These are phyloP conservation scores for Blastobotrys petasosporus DNA, from an alignment of 1,139 yeast genomes.

Conservation along the genomic window DNA sequence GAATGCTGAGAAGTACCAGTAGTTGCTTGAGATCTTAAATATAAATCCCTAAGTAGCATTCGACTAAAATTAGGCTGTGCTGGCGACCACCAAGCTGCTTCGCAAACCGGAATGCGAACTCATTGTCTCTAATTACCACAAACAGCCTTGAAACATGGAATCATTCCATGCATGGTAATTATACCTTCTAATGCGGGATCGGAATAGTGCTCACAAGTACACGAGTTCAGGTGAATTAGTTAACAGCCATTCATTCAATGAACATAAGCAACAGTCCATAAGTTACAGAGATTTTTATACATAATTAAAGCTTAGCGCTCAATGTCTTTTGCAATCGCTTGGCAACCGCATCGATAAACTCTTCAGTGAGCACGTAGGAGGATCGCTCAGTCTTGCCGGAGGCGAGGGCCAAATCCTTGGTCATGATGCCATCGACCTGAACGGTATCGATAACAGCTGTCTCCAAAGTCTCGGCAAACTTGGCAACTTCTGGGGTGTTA, in stretches of 20 bases:
- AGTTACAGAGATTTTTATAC: not conserved
- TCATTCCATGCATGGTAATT: too few relatives aligned
- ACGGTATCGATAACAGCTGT: constrained; percentile 83
- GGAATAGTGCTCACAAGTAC: too few relatives aligned
- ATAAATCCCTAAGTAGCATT: too few relatives aligned
- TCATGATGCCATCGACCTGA: constrained; percentile 78
- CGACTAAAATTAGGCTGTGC: too few relatives aligned
- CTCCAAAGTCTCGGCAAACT: constrained; percentile 74
- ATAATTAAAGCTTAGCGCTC: not conserved
- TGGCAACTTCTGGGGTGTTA: constrained; percentile 71
- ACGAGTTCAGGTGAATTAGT: too few relatives aligned
- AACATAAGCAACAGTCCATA: not conserved
- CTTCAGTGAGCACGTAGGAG: constrained; percentile 82
- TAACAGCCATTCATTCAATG: not conserved
- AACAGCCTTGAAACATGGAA: too few relatives aligned
- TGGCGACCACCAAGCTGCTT: too few relatives aligned
- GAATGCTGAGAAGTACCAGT: too few relatives aligned
- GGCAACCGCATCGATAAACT: constrained; percentile 79
- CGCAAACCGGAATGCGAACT: too few relatives aligned
- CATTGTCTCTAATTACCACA: too few relatives aligned
- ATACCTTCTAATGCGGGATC: too few relatives aligned
- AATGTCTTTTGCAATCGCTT: constrained; percentile 11
- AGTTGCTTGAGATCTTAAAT: too few relatives aligned
- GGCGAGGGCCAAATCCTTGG: constrained; percentile 89
- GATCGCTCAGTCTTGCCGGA: constrained; percentile 68